phyloP scores from a whole-genome alignment of 768 basidiomycete species.

The Lentinula aciculospora region DNA sequence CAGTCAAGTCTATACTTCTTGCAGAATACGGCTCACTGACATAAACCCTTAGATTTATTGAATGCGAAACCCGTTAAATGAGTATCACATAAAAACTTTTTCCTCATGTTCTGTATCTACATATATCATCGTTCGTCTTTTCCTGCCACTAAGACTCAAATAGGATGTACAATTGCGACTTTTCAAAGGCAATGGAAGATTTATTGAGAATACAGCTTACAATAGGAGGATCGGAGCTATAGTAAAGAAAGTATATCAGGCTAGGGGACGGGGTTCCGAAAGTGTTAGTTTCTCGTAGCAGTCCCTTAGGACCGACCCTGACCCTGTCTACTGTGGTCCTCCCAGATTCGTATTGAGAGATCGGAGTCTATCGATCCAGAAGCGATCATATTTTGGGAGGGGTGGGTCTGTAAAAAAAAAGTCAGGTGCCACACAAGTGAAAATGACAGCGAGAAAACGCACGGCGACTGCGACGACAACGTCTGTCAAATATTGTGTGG shows the following conservation, averaged over 20 bases:
- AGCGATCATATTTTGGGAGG: slow-evolving; percentile 80
- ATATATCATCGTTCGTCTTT: not conserved
- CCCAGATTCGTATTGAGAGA: slow-evolving; percentile 79
- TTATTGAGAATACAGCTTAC: not conserved
- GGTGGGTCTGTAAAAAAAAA: slow-evolving; percentile 69
- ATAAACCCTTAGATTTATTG: slow-evolving; percentile 42
- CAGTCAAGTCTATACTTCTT: not conserved
- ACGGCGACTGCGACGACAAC: slow-evolving; percentile 82
- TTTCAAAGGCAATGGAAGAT: not conserved
- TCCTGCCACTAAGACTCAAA: not conserved
- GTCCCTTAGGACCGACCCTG: not conserved
- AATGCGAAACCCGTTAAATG: slow-evolving; percentile 57
- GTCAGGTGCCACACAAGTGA: not conserved
- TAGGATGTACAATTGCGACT: not conserved
- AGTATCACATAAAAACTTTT: slow-evolving; percentile 1
- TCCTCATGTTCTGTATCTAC: not conserved
- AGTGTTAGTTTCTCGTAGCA: not conserved
- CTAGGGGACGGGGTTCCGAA: not conserved
- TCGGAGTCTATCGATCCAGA: slow-evolving; percentile 86
- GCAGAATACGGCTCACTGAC: slow-evolving; percentile 8
- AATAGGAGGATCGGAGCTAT: not conserved
- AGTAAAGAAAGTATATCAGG: not conserved
- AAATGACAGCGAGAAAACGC: slow-evolving; percentile 14
- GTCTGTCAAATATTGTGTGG: slow-evolving; percentile 28
- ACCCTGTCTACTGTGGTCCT: slow-evolving; percentile 31